Percentiles rank a stretch among this genome's conserved stretches.
Conservation (phyloP, 352 stramenopile species). For the Pythium guiyangense region DNA sequence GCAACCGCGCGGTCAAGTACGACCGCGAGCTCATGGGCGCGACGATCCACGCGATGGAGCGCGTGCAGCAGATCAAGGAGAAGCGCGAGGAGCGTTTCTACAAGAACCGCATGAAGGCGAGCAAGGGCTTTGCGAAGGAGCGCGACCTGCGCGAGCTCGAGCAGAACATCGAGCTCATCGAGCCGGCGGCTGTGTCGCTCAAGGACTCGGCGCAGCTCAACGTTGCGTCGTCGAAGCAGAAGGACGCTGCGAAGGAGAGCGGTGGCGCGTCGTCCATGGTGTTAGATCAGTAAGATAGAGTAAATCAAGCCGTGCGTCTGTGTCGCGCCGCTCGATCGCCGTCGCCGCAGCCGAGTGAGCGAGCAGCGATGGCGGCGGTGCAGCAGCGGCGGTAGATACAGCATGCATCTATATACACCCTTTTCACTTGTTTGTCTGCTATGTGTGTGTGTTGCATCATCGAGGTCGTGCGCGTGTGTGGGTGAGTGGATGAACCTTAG, state of each 20-base stretch:
- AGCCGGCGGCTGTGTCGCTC: constrained; percentile 60
- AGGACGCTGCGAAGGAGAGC: constrained; percentile 52
- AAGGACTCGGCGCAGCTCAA: constrained; percentile 83
- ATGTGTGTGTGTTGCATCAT: too few relatives aligned
- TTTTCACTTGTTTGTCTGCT: too few relatives aligned
- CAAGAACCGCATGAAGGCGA: constrained; percentile 95
- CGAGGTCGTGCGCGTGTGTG: too few relatives aligned
- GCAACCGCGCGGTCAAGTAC: constrained; percentile 99
- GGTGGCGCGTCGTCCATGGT: constrained; percentile 65
- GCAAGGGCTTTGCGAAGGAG: constrained; percentile 72
- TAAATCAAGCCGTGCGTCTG: constrained; percentile 21
- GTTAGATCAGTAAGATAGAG: constrained; percentile 80
- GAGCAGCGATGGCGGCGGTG: too few relatives aligned
- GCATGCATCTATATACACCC: too few relatives aligned
- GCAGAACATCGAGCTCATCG: constrained; percentile 84
- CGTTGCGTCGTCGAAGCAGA: constrained; percentile 49
- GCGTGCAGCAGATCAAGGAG: constrained; percentile 96
- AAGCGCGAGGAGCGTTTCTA: constrained; percentile 96
- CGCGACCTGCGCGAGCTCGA: constrained; percentile 80
- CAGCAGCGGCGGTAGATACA: too few relatives aligned
- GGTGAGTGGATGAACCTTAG: too few relatives aligned
- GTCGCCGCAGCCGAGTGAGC: background rate
- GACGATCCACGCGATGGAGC: constrained; percentile 98
- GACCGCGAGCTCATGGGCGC: constrained; percentile 98
- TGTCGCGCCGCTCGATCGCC: constrained; percentile 1